Conservation (phyloP, 805 yeast species). For the Ogataea ganodermae region DNA sequence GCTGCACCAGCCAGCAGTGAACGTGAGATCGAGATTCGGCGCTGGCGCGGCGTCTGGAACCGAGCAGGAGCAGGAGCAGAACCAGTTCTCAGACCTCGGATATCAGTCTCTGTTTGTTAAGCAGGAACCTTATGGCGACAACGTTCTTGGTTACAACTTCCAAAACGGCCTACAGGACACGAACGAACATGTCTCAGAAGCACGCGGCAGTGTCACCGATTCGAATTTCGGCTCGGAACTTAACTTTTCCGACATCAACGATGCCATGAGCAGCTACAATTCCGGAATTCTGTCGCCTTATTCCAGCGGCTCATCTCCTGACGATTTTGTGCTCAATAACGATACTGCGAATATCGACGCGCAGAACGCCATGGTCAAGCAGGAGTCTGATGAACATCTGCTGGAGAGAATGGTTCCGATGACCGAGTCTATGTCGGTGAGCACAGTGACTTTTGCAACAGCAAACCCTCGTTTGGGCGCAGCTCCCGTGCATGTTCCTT, state of each 20-base stretch:
- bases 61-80: constrained; percentile 2
- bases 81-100: constrained; percentile 1
- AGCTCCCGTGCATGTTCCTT: no score
- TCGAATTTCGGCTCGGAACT: constrained; percentile 30
- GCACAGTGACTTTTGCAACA: constrained; percentile 32
- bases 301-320: constrained; percentile 41
- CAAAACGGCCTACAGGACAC: neutral
- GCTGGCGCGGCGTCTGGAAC: neutral
- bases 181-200: neutral
- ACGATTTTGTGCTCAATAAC: constrained; percentile 32
- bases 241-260: constrained; percentile 34
- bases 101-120: constrained; percentile 10
- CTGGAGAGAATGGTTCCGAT: constrained; percentile 26
- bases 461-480: no score
- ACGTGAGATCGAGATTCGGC: neutral
- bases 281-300: constrained; percentile 38
- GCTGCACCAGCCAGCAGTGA: constrained; percentile 13
- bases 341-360: neutral
- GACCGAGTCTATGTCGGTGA: constrained; percentile 33
- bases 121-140: constrained; percentile 3
- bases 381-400: neutral
- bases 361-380: neutral
- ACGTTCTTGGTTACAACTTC: neutral
- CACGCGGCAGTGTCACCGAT: constrained; percentile 19
- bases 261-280: constrained; percentile 33